Evolutionary conservation across 352 stramenopile species (phyloP), one percentile per base, ranked within the genome.

Genomic region (Globisporangium polare): DNA sequence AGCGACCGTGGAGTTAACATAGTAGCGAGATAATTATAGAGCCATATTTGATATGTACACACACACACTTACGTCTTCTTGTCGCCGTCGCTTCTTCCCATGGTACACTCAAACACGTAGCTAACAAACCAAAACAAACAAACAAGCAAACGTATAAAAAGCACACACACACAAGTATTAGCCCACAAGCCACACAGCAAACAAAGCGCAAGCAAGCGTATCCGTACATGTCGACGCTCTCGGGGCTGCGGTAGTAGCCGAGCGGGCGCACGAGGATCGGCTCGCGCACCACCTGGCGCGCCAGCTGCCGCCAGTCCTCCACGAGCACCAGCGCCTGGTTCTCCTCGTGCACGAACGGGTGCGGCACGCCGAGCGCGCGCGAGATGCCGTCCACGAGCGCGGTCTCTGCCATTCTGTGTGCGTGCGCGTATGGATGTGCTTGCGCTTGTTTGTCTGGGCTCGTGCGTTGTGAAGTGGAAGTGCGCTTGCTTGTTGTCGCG

Each of bases 201-300:
- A 47, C 13, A 15, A 26, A 50, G 27, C 31, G 39, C 24, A 62
- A 42, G 5, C 37, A 20, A 45, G 17, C 18, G 17, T 20, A 22
- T 45, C 10, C 79, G 62, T 73, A 94, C 85, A 94, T 90, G 67
- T 90, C 80, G 51, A 94, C 70, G 43, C 74, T 86, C 70, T 94
- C 81, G 37, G 80, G 79, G 12, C 80, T 89, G 53, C 82, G 78
- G 65, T 94, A 94, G 62, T 94, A 94, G 18, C 85, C 85, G 5
- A 92, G 62, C 20, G 83, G 81, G 39, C 81, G 75, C 47, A 92
- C 65, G 9, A 22, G 35, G 46, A 92, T 76, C n/a, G 69, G 63
- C 41, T 77, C 66, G 39, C 63, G 71, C n/a, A 70, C 76, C 24
- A 94, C 58, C 8, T 78, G 66, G 50, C 71, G 69, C 24, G 83